A percentile compares a stretch with the other conserved stretches of the same genome.
phyloP scores from a whole-genome alignment of 192 early-diverging fungal genomes.

The Coemansia sp. region DNA sequence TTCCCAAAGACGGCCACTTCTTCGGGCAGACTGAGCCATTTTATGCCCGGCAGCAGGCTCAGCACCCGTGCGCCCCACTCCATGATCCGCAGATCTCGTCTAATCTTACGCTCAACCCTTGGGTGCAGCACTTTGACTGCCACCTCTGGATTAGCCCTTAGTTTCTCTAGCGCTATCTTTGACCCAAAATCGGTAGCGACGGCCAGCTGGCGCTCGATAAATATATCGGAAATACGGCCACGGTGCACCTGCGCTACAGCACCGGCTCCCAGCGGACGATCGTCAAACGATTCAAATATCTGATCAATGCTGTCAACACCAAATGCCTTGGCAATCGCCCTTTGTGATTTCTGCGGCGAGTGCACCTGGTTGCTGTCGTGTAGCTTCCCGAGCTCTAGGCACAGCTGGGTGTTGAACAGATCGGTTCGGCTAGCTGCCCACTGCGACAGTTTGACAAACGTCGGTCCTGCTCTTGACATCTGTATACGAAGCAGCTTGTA shows the following conservation, averaged over 20 bases:
- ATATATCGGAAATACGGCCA: conserved; percentile 12
- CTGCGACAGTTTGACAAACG: conserved; percentile 95
- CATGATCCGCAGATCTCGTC: conserved; percentile 83
- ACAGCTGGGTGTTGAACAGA: conserved; percentile 75
- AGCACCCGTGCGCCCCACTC: conserved; percentile 63
- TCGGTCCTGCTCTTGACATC: conserved; percentile 87
- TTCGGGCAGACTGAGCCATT: conserved; percentile 86
- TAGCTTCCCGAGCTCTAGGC: conserved; percentile 69
- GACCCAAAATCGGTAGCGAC: conserved; percentile 9
- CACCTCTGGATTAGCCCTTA: conserved; percentile 53
- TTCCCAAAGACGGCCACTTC: conserved; percentile 84
- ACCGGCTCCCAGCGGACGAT: conserved; percentile 81
- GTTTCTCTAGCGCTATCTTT: conserved; percentile 12
- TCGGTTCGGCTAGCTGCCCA: conserved; percentile 93
- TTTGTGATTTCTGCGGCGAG: conserved; percentile 64
- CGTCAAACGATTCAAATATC: conserved; percentile 77
- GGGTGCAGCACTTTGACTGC: conserved; percentile 96
- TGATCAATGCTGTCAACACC: conserved; percentile 64
- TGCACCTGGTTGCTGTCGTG: conserved; percentile 83
- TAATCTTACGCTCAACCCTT: conserved; percentile 63
- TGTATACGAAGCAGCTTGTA: conserved; percentile 72
- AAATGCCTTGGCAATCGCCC: conserved; percentile 64
- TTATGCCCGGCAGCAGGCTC: conserved; percentile 69
- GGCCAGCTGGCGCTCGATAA: conserved; percentile 23
- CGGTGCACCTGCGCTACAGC: conserved; percentile 89